Base-by-base conservation (phyloP, 2,329 filamentous ascomycete species). In the Pseudogymnoascus verrucosus region DNA sequence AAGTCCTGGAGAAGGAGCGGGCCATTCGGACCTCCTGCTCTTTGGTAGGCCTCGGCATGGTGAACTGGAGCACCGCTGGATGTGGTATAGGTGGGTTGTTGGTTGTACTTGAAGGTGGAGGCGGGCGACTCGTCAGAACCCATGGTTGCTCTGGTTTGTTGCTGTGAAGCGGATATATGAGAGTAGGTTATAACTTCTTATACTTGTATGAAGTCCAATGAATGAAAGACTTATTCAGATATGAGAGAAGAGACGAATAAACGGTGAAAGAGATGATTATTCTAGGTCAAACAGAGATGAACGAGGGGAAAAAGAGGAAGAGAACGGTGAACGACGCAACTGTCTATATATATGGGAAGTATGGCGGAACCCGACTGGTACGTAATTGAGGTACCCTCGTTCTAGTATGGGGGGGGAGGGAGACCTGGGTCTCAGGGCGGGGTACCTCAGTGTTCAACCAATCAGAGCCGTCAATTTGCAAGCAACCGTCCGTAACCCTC, bases 1-100 rank as follows among this genome's bases (percentile, higher is more conserved):
- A 86, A 86, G 71, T 87, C 84, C 70, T 87, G 84, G 21, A 88
- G 80, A 65, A 87, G 76, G 40, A 88, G 77, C 67, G 84, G 84
- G 0, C 84, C 84, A 68, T 82, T 82, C 44, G 70, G 65, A 60
- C 73, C 71, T 60, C 84, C 85, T 36, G 83, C 74, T 64, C 84
- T 78, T 72, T 85, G 82, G 62, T 76, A 75, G 14, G 76, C 75
- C 68, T 81, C 77, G 16, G 82, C 81, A 68, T 82, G 78, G 65
- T 80, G 78, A 63, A 85, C 78, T 66, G 84, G 83, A 44, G 78
- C 80, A 69, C 83, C 84, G 77, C 84, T 85, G 71, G 82, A 85
- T 34, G 82, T 80, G 10, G 83, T 85, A 72, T 85, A 85, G 66
- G 82, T 76, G 59, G 83, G 82, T 70, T 78, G 80, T 74, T 86